Conservation (phyloP, 2,329 filamentous ascomycete genomes). For the Phoma sp. region DNA sequence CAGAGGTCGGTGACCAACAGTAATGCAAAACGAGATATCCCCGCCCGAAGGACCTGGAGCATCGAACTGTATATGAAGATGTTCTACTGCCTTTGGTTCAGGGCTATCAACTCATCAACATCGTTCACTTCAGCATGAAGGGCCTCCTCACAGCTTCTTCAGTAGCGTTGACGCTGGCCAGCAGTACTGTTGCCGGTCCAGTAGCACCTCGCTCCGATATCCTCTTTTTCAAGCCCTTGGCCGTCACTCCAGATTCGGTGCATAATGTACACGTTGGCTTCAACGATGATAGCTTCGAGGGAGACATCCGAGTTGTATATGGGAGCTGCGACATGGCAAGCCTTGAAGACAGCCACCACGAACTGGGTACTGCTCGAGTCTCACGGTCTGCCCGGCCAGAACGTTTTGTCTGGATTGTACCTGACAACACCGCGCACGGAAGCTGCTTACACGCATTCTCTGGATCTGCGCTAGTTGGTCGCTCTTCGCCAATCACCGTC, state of each 20-base stretch:
- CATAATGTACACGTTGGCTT: constrained; percentile 60
- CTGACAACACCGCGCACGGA: constrained; percentile 46
- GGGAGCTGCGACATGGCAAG: constrained; percentile 53
- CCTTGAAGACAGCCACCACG: constrained; percentile 52
- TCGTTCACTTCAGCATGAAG: constrained; percentile 32
- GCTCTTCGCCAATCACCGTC: constrained; percentile 52
- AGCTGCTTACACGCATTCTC: constrained; percentile 58
- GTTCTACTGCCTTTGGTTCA: constrained; percentile 1
- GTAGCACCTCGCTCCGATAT: constrained; percentile 30
- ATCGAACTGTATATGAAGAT: constrained; percentile 25
- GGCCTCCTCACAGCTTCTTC: constrained; percentile 36
- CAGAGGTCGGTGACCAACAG: constrained; percentile 25
- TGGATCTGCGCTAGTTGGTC: constrained; percentile 49
- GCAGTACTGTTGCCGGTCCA: constrained; percentile 27
- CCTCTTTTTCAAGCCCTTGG: constrained; percentile 43
- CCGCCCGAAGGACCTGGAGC: background rate
- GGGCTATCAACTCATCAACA: constrained; percentile 4
- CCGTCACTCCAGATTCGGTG: constrained; percentile 51
- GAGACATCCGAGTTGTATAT: constrained; percentile 55
- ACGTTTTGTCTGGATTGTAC: constrained; percentile 59
- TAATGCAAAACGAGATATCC: constrained; percentile 10
- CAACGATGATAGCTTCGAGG: constrained; percentile 50
- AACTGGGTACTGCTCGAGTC: constrained; percentile 50
- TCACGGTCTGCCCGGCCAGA: constrained; percentile 49
- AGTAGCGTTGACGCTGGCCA: constrained; percentile 35